Conservation (phyloP, 2,329 filamentous ascomycete genomes). For the Nigrospora oryzae region DNA sequence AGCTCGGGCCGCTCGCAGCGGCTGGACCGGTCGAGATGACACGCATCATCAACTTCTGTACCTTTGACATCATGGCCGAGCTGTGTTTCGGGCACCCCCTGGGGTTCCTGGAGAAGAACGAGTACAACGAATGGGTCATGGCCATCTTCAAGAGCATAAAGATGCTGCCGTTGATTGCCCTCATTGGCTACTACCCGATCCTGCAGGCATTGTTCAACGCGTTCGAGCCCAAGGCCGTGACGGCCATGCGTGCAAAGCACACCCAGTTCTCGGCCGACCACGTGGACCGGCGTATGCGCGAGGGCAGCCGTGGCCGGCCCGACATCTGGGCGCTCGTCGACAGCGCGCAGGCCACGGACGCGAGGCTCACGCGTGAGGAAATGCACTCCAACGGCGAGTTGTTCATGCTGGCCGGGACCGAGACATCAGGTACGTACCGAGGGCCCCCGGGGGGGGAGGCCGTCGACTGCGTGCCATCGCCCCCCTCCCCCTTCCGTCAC, state of each 20-base stretch:
- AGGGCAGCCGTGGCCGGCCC: background rate
- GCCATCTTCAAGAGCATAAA: conserved; percentile 12
- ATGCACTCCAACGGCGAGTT: conserved; percentile 9
- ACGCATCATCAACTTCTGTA: conserved; percentile 9
- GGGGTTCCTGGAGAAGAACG: conserved; percentile 4
- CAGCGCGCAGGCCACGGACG: conserved; percentile 3
- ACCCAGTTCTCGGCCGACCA: background rate
- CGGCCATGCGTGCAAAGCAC: background rate
- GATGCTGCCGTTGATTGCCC: conserved; percentile 6
- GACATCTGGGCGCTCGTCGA: background rate
- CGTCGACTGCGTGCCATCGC: background rate
- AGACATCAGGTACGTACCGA: conserved; percentile 1
- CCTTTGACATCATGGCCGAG: conserved; percentile 13
- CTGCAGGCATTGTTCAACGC: conserved; percentile 6
- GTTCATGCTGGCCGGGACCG: conserved; percentile 8
- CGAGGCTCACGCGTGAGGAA: conserved; percentile 4
- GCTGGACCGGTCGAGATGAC: conserved; percentile 8
- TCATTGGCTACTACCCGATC: conserved; percentile 11
- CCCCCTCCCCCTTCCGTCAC: conserved; percentile 14
- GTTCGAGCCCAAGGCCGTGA: conserved; percentile 9
- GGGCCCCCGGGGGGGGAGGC: no score
- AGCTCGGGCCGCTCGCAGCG: conserved; percentile 18
- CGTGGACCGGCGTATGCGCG: background rate
- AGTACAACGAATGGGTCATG: conserved; percentile 10
- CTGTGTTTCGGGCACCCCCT: conserved; percentile 10